These are phyloP conservation scores for Phytophthora capsici DNA, from an alignment of 352 stramenopile genomes.

Conservation along the genomic window DNA sequence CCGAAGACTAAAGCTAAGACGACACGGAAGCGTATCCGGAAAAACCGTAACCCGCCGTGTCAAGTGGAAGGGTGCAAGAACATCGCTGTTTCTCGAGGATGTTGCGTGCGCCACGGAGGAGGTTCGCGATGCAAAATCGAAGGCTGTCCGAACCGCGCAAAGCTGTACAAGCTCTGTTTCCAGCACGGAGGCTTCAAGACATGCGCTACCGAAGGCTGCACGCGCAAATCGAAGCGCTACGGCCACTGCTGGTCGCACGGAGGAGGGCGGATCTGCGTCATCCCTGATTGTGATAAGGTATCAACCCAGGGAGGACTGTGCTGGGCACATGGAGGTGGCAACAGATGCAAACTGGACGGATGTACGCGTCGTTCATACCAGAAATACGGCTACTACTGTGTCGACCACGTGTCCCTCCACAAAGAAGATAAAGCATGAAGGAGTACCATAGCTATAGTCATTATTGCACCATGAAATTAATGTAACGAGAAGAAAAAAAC, in stretches of 20 bases:
- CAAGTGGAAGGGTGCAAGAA: constrained; percentile 70
- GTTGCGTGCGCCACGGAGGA: constrained; percentile 62
- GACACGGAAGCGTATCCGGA: constrained; percentile 30
- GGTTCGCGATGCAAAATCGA: constrained; percentile 52
- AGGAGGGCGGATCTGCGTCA: constrained; percentile 66
- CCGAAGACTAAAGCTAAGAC: constrained; percentile 4
- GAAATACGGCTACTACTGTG: constrained; percentile 35
- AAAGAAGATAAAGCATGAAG: constrained; percentile 8
- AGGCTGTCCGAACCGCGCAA: constrained; percentile 33
- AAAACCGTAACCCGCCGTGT: constrained; percentile 60
- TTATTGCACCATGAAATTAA: neutral
- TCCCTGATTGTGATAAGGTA: constrained; percentile 59
- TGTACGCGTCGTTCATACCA: constrained; percentile 30
- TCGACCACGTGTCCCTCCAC: constrained; percentile 45
- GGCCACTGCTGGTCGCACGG: constrained; percentile 76
- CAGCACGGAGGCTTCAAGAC: constrained; percentile 54
- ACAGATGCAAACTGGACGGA: constrained; percentile 28
- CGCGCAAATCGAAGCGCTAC: constrained; percentile 67
- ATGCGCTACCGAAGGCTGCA: constrained; percentile 63
- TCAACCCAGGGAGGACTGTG: constrained; percentile 41
- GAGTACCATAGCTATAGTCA: constrained; percentile 3
- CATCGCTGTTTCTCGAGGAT: constrained; percentile 56
- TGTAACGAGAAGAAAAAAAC: neutral
- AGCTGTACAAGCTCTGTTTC: constrained; percentile 34
- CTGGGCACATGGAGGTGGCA: constrained; percentile 33